Base-by-base conservation (phyloP, 768 basidiomycete genomes). In the Coprinopsis sp. region DNA sequence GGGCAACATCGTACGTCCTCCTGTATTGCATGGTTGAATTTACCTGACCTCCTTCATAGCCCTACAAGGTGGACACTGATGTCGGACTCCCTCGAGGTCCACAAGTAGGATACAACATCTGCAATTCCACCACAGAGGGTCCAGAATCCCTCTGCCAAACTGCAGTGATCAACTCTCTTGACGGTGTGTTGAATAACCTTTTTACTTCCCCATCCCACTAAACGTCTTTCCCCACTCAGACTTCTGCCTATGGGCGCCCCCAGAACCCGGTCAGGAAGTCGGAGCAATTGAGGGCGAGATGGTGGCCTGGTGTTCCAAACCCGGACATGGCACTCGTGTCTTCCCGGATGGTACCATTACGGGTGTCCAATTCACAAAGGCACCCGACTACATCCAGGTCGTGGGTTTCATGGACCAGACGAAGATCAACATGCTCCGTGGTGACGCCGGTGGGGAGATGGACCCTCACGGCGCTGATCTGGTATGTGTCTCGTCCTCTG, bases 281-380 rank as follows among this genome's bases (percentile, higher is more conserved):
- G 83, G 76, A 19, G 76, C 85, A 49, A 78, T 78, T 3, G 90
- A 92, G 60, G 81, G 77, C 33, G 70, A 80, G 57, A 83, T 80
- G 62, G 81, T 91, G 3, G 79, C 87, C 1, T 92, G 81, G 78
- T 92, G 88, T 63, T 81, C 80, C 10, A 79, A 83, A 58, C 73
- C 74, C 2, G 81, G 79, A 3, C 78, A 76, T 41, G 89, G 89
- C 2, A 78, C 84, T 2, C 82, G 89, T 48, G 58, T 83, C 47
- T 85, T 91, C 27, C 85, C 84, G 8, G 65, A 61, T 0, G 82
- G 82, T 16, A 72, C 84, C 14, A 63, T 91, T 19, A 63, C 64
- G 2, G 87, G 84, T 18, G 73, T 87, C 0, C 87, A 90, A 62
- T 71, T 78, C 62, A 76, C 83, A 53, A 71, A 66, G 48, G 79